Conservation (phyloP, 805 yeast genomes). For the Barnettozyma californica region DNA sequence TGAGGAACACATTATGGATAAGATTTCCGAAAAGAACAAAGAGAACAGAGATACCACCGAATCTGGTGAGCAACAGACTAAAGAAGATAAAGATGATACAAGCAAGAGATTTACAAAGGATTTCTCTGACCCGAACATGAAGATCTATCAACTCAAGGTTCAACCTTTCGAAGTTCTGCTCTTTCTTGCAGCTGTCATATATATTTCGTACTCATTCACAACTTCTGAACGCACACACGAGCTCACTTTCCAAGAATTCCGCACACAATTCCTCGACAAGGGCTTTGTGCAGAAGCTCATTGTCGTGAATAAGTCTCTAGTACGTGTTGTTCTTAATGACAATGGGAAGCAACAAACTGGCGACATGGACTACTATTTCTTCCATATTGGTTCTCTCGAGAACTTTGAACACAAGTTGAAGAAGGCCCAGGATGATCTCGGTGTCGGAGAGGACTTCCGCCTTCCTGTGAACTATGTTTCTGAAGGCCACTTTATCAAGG, state of each 20-base stretch:
- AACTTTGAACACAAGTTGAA: constrained; percentile 80
- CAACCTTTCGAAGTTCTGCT: constrained; percentile 32
- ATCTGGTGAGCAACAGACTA: constrained; percentile 9
- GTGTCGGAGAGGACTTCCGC: constrained; percentile 55
- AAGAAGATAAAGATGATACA: constrained; percentile 12
- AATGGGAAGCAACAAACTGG: constrained; percentile 45
- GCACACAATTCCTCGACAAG: constrained; percentile 64
- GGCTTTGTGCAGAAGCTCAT: constrained; percentile 69
- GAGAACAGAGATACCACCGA: constrained; percentile 11
- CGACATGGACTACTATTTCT: constrained; percentile 41
- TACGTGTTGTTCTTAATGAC: constrained; percentile 46
- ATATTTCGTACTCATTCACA: constrained; percentile 26
- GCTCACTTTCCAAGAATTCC: constrained; percentile 88
- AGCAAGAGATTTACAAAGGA: constrained; percentile 22
- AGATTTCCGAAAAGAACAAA: constrained; percentile 9
- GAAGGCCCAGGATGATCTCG: constrained; percentile 65
- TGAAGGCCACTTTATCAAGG: constrained; percentile 61
- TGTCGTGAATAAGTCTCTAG: constrained; percentile 74
- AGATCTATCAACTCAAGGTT: constrained; percentile 27
- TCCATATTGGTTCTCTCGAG: constrained; percentile 86
- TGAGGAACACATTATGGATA: constrained; percentile 9
- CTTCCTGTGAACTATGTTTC: constrained; percentile 78
- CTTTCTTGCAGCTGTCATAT: constrained; percentile 28
- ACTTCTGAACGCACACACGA: constrained; percentile 38
- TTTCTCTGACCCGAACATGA: constrained; percentile 28